Base-by-base conservation (phyloP, 1,139 yeast species). In the Diutina catenulata region DNA sequence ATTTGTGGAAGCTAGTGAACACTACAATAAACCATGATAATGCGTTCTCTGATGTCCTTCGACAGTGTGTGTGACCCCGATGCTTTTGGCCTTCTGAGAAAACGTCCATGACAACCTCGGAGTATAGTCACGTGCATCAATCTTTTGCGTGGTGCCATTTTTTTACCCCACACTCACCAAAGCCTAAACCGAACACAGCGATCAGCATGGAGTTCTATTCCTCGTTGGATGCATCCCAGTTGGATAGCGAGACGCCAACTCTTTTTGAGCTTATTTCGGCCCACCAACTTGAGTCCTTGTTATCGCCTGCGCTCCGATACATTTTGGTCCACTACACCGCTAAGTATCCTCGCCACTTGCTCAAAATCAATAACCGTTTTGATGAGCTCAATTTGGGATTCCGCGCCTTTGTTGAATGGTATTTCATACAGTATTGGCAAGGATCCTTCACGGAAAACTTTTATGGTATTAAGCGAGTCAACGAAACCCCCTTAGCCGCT, bases 401-500 rank as follows among this genome's bases (percentile, higher is more conserved):
- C 4, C 62, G 91, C 53, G 76, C 83, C 0, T 46, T 70, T n/a
- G 63, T 88, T 1, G 96, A 91, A 55, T 79, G 78, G 67, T 70
- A 73, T 47, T 84, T 80, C 49, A 55, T 88, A 38, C 70, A 63
- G 39, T 67, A 69, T 40, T 83, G 94, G 86, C 88, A 83, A 49
- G 77, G 94, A 0, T 75, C 93, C 2, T 86, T 91, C 49, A 84
- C 95, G 0, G 97, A 88, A 54, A 83, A 83, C 53, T 91, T 88
- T 53, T 88, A 91, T 52, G 97, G 96, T 2, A 59, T 91, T 47
- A 86, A 87, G 53, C 61, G 94, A 39, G 75, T 75, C 16, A 60
- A 60, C 39, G 59, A 57, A 28, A 60, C 70, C 1, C 64, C 69
- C 3, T 56, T 68, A 32, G 51, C 66, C 10, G 48, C 51, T 26